phyloP scores from a whole-genome alignment of 768 basidiomycete genomes.

The Tylopilus sp. region DNA sequence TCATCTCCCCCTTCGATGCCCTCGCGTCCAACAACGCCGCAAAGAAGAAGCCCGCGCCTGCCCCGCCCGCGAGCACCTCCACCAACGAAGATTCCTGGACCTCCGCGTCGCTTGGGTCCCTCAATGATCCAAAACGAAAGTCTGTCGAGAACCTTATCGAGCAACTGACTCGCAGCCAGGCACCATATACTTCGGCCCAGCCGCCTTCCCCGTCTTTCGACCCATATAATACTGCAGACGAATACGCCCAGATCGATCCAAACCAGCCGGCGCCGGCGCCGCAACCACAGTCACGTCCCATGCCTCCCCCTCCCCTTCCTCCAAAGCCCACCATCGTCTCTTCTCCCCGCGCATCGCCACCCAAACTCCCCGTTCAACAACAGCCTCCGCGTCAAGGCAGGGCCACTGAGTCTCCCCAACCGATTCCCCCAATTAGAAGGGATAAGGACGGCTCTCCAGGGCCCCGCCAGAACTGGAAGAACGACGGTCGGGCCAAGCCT shows the following conservation, averaged over 20 bases:
- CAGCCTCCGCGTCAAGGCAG: conserved; percentile 43
- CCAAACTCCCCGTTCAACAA: conserved; percentile 53
- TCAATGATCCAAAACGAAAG: conserved; percentile 63
- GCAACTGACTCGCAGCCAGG: conserved; percentile 54
- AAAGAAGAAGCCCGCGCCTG: conserved; percentile 67
- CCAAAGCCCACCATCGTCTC: conserved; percentile 49
- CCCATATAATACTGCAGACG: conserved; percentile 39
- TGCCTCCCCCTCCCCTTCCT: conserved; percentile 55
- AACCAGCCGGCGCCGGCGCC: conserved; percentile 22
- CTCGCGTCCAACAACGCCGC: conserved; percentile 47
- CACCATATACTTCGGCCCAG: conserved; percentile 35
- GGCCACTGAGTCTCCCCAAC: conserved; percentile 48
- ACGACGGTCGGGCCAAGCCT: conserved; percentile 37
- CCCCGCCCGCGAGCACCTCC: conserved; percentile 41
- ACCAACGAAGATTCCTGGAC: conserved; percentile 63
- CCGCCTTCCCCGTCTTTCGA: conserved; percentile 33
- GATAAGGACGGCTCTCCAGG: conserved; percentile 75
- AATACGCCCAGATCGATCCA: conserved; percentile 44
- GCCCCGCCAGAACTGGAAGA: conserved; percentile 45
- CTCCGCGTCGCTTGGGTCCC: conserved; percentile 25
- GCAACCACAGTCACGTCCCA: conserved; percentile 36
- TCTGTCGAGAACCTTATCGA: conserved; percentile 82
- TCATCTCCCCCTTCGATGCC: conserved; percentile 81
- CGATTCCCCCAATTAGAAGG: conserved; percentile 38
- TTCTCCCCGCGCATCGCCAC: conserved; percentile 65